Base-by-base conservation (phyloP, 2,329 filamentous ascomycete species). In the Talaromyces sp. region DNA sequence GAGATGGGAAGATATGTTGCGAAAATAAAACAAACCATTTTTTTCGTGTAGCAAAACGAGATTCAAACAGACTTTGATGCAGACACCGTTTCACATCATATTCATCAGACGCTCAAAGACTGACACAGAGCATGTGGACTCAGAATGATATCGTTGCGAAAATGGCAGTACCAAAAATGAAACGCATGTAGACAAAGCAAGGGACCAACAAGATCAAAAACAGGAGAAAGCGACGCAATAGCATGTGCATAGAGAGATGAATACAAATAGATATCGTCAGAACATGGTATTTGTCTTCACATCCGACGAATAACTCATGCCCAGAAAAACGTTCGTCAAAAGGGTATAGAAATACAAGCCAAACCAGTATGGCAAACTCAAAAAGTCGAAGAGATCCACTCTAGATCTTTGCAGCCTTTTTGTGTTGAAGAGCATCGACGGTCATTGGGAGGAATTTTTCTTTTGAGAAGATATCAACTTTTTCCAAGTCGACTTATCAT, bases 241-340 rank as follows among this genome's bases (percentile, higher is more conserved):
- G 14, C 32, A 51, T 62, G 62, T 49, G 31, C 54, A 52, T 24
- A 60, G 29, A 55, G 58, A 58, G 58, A 62, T 59, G 38, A 35
- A 31, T 57, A 58, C 27, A 53, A 51, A 51, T 27, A 55, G 27
- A 38, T 24, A 57, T 52, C 56, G 53, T 32, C 26, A 43, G 53
- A 53, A 68, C 65, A 66, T 64, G 60, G 63, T 62, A 69, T 64
- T 65, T 65, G 59, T 64, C 66, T 69, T 55, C 60, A 64, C 67
- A 64, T 50, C 31, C 11, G 14, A 38, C 17, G 49, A 61, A 35
- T 31, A 31, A 43, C 51, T 49, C 35, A 60, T 49, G 55, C 38
- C 35, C 21, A 61, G 51, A 58, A 52, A 56, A 52, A 55, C 38
- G 51, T 52, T 58, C 55, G 31, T 50, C 56, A 57, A 55, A 46